These are phyloP conservation scores for Tagetes patula DNA, from an alignment of 129 eudicot species.

Conservation along the genomic window DNA sequence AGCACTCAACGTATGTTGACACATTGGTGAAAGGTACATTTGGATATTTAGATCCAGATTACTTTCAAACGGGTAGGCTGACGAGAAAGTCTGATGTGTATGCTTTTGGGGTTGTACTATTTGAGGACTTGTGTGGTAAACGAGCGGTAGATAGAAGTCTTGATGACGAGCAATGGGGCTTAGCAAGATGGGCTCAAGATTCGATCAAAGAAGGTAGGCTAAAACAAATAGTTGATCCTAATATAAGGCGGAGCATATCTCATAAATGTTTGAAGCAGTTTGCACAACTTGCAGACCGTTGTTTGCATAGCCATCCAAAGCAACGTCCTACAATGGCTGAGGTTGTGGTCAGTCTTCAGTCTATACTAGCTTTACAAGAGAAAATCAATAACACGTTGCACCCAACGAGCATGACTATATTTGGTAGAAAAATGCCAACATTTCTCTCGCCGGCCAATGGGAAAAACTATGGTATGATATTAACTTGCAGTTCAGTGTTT, in stretches of 20 bases:
- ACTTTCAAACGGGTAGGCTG: constrained; percentile 11
- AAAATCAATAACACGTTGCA: not conserved
- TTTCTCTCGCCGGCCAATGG: not conserved
- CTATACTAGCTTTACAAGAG: constrained; percentile 9
- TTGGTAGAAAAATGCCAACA: constrained; percentile 5
- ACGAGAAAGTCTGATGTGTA: constrained; percentile 25
- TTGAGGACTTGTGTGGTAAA: constrained; percentile 22
- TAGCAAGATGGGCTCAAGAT: constrained; percentile 27
- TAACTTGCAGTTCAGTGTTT: not conserved
- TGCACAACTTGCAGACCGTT: constrained; percentile 8
- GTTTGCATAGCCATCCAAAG: constrained; percentile 25
- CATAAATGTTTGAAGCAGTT: constrained; percentile 19
- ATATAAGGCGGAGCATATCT: constrained; percentile 1
- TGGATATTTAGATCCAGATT: constrained; percentile 26
- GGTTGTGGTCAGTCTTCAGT: constrained; percentile 21
- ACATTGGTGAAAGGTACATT: constrained; percentile 21
- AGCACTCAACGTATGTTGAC: constrained; percentile 15
- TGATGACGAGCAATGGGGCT: constrained; percentile 28
- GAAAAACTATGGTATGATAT: not conserved
- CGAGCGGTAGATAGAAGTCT: constrained; percentile 14
- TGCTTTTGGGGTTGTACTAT: constrained; percentile 24
- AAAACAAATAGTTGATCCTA: constrained; percentile 17
- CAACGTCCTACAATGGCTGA: constrained; percentile 20
- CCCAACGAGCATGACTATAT: not conserved
- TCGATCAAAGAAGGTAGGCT: constrained; percentile 19